These are phyloP conservation scores for Nematocida minor DNA, from an alignment of 371 early-diverging fungal genomes.

Conservation along the genomic window DNA sequence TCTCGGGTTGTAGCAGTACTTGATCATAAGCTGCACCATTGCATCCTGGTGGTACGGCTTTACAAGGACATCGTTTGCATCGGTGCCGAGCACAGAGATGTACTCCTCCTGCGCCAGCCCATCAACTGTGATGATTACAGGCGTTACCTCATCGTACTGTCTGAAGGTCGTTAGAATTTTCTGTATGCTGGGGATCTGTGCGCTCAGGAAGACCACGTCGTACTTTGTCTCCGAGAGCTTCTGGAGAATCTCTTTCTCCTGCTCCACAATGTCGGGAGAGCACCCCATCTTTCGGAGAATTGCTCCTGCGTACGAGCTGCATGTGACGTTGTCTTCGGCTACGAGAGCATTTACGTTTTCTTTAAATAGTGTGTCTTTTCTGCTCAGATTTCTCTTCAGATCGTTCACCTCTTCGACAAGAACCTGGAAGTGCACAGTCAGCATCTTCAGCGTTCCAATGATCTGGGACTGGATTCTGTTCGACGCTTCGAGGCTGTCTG, in stretches of 20 bases:
- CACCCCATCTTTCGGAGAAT: slow-evolving; percentile 51
- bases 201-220: slow-evolving; percentile 41
- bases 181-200: not conserved
- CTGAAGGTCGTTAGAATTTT: slow-evolving; percentile 38
- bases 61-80: slow-evolving; percentile 39
- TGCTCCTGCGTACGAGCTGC: slow-evolving; percentile 48
- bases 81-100: slow-evolving; percentile 18
- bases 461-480: slow-evolving; percentile 56
- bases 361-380: slow-evolving; percentile 41
- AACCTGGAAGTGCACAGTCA: slow-evolving; percentile 59
- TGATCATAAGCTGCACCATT: slow-evolving; percentile 46
- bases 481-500: slow-evolving; percentile 45
- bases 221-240: slow-evolving; percentile 37
- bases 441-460: slow-evolving; percentile 50
- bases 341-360: slow-evolving; percentile 31
- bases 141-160: slow-evolving; percentile 30
- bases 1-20: slow-evolving; percentile 42
- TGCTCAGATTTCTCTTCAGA: slow-evolving; percentile 52
- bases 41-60: slow-evolving; percentile 57
- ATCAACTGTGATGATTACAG: slow-evolving; percentile 29
- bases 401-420: slow-evolving; percentile 62
- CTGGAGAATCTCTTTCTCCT: slow-evolving; percentile 6
- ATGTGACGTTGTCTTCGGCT: slow-evolving; percentile 49
- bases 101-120: slow-evolving; percentile 39
- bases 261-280: slow-evolving; percentile 11